Evolutionary conservation across 192 early-diverging fungal species (phyloP).

Genomic region (Umbelopsis isabellina): DNA sequence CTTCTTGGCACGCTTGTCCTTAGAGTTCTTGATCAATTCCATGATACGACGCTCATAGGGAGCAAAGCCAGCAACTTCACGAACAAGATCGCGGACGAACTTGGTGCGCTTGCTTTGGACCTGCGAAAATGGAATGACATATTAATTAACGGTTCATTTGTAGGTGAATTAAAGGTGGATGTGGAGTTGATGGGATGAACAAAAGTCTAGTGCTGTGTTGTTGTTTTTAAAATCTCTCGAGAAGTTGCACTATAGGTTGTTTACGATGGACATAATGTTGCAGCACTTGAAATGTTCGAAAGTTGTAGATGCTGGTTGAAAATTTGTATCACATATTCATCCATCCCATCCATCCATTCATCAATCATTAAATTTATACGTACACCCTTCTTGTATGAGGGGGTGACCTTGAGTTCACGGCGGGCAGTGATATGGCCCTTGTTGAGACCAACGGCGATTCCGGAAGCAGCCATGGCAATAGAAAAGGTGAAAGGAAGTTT

Average conservation of each 20-base stretch:
- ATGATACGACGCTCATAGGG: conserved; percentile 98
- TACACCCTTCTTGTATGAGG: conserved; percentile 84
- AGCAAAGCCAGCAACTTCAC: conserved; percentile 95
- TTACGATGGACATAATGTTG: not conserved
- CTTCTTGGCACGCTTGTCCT: conserved; percentile 99
- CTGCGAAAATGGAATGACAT: not conserved
- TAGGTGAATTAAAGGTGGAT: conserved; percentile 21
- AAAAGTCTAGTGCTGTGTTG: not conserved
- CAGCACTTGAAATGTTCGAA: not conserved
- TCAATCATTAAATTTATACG: conserved; percentile 40
- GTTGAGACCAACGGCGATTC: conserved; percentile 90
- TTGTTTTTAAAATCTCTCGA: not conserved
- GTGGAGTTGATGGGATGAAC: not conserved
- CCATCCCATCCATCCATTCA: conserved; percentile 22
- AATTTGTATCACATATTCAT: conserved; percentile 22
- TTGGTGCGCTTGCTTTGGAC: conserved; percentile 67
- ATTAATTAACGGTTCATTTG: not conserved
- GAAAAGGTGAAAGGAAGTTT: conserved; percentile 29
- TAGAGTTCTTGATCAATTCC: conserved; percentile 99
- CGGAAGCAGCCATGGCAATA: conserved; percentile 58
- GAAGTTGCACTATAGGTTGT: not conserved
- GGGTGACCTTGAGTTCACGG: conserved; percentile 70
- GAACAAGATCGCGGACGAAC: conserved; percentile 92
- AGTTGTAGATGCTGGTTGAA: not conserved
- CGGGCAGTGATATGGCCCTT: conserved; percentile 89